Evolutionary conservation across 2,329 filamentous ascomycete genomes (phyloP).

Genomic region (Aspergillus vadensis): DNA sequence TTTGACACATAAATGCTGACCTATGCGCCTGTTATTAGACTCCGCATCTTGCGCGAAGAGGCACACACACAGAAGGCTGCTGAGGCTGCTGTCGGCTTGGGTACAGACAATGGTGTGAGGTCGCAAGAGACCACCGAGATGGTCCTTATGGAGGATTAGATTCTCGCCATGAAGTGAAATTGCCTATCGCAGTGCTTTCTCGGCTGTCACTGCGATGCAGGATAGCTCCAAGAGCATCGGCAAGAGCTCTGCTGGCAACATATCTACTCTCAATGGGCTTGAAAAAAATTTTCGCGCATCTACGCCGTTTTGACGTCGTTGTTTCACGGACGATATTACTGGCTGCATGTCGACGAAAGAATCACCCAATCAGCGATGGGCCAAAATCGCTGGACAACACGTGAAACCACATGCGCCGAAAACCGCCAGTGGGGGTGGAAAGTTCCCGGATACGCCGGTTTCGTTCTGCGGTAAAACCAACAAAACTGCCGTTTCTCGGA

Average conservation of each 20-base stretch:
- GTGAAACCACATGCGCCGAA: conserved; percentile 33
- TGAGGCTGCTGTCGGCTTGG: conserved; percentile 74
- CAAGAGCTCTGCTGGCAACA: background rate
- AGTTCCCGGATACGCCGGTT: conserved; percentile 21
- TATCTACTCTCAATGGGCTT: background rate
- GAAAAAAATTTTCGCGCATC: conserved; percentile 10
- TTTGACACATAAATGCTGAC: conserved; percentile 9
- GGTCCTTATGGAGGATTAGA: conserved; percentile 47
- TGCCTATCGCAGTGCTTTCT: background rate
- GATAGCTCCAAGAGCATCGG: background rate
- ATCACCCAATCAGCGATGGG: conserved; percentile 21
- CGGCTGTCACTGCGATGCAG: conserved; percentile 6
- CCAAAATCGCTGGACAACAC: conserved; percentile 16
- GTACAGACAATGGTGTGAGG: conserved; percentile 65
- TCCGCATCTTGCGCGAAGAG: conserved; percentile 79
- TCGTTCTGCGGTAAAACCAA: conserved; percentile 31
- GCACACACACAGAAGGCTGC: conserved; percentile 85
- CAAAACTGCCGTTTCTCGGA: conserved; percentile 35
- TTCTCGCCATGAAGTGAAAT: background rate
- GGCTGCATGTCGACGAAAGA: conserved; percentile 13
- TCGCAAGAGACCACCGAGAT: conserved; percentile 30
- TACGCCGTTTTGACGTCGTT: conserved; percentile 16
- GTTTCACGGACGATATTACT: conserved; percentile 19
- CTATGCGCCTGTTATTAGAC: conserved; percentile 51
- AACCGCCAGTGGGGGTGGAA: conserved; percentile 25